Evolutionary conservation across 2,329 filamentous ascomycete genomes (phyloP), one percentile per base, ranked within the genome.

Genomic region (Calonectria fujianensis): DNA sequence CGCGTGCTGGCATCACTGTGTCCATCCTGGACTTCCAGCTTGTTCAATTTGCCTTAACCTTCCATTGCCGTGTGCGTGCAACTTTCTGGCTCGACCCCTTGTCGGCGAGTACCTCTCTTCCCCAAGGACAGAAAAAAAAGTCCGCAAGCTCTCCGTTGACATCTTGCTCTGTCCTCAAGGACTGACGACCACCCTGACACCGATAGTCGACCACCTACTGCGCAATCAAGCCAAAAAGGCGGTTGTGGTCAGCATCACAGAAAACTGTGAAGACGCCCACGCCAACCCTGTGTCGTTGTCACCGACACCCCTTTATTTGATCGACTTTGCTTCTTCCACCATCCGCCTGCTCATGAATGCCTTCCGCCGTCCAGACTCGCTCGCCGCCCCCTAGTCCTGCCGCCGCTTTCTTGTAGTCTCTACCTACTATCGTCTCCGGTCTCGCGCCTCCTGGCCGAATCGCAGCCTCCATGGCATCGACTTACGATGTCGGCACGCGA

Each of bases 401-500:
- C 74, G 61, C 75, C 72, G 65, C 74, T 75, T 75, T 73, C 72
- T 73, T 77, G 78, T 81, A 80, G 77, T 75, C 77, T 70, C 54
- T 68, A 71, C 69, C 63, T 65, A 69, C 70, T 73, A 71, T 70
- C 75, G 65, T 64, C 32, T 77, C 80, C 76, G 79, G 76, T 80
- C 74, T 78, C 74, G 76, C 76, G 77, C 79, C 78, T 74, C 78
- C 78, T 70, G 79, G 80, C 77, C 69, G 76, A 75, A 81, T 68
- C 52, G 18, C 71, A 74, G 80, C 80, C 85, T 85, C 84, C 87
- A 98, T 98, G 96, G 95, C 95, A 89, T 94, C 97, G 87, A 95
- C 92, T 85, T 98, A 97, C 89, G 96, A 98, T 90, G 92, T 98
- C 84, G 97, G 96, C 84, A 98, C 96, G 83, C 93, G 95, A 91